Evolutionary conservation across 208 protist species (phyloP), one percentile per base, ranked within the genome.

Genomic region (Trypanosoma scelopori): DNA sequence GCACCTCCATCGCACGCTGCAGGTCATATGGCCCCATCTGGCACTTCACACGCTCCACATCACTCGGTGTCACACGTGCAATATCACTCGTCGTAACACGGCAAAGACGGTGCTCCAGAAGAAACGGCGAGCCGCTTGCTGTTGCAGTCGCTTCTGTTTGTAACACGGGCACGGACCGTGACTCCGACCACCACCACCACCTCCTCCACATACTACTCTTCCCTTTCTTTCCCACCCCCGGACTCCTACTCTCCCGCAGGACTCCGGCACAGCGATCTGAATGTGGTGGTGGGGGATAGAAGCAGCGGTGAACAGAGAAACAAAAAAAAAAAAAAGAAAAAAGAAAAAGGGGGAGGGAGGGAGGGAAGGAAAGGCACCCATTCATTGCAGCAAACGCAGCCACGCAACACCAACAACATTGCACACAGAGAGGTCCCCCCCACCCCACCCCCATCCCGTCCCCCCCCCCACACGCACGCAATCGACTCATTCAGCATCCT

Each of bases 61-160:
- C 89, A 1, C 69, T 74, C 4, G 57, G 46, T 22, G 85, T 88
- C 32, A 92, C 81, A 13, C 13, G 35, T 42, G 71, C 55, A 50
- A 94, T 65, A 63, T 91, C 85, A 12, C 62, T 63, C 23, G 57
- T 49, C 0, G 56, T 85, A 2, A 94, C 88, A 18, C 88, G 80
- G 30, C 65, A 72, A 5, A 91, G 51, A 1, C 69, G 68, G 46
- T 82, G 74, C 50, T 89, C 74, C 43, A 92, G 60, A 22, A 78
- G 27, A 23, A 75, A 32, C 20, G 55, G 55, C n/a, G 66, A 47
- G 5, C 46, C 23, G 25, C 20, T 55, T 9, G 20, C 52, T 25
- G 12, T 47, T 43, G 51, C n/a, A 50, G 55, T 32, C 28, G 7
- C 46, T 48, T 9, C 52, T n/a, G n/a, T 47, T 22, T 23, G 16